Evolutionary conservation across 371 early-diverging fungal species (phyloP).

Genomic region (Vairimorpha ceranae): DNA sequence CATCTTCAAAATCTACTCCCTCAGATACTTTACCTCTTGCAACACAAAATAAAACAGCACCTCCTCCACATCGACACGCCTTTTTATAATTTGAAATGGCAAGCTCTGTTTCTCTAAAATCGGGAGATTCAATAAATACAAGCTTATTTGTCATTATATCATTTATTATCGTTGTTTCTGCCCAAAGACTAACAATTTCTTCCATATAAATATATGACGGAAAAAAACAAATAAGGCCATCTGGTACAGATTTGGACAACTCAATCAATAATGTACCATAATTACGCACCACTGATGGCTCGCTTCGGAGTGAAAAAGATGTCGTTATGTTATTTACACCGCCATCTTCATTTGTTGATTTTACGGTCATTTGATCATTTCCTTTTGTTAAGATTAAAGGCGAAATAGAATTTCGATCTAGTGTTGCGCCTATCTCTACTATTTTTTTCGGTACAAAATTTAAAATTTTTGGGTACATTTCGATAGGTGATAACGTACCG

Average conservation of each 20-base stretch:
- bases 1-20: constrained; percentile 97
- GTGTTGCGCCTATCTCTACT: constrained; percentile 76
- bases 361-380: constrained; percentile 62
- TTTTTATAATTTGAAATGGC: constrained; percentile 85
- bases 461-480: constrained; percentile 93
- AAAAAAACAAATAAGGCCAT: constrained; percentile 96
- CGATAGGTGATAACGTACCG: constrained; percentile 92
- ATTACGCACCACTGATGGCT: constrained; percentile 94
- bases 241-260: constrained; percentile 83
- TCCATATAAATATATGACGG: constrained; percentile 98
- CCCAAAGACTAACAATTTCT: constrained; percentile 92
- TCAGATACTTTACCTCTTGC: constrained; percentile 98
- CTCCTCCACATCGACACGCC: constrained; percentile 94
- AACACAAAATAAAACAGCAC: constrained; percentile 92
- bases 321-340: constrained; percentile 69
- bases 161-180: constrained; percentile 68
- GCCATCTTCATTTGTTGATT: constrained; percentile 17
- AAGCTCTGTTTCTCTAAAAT: constrained; percentile 88
- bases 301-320: constrained; percentile 89
- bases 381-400: constrained; percentile 71
- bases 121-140: constrained; percentile 95
- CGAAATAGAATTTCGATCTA: constrained; percentile 80
- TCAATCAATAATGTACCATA: constrained; percentile 93
- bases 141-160: constrained; percentile 89
- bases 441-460: constrained; percentile 74